Base-by-base conservation (phyloP, 2,329 filamentous ascomycete genomes). In the Diplodia scrobiculata region DNA sequence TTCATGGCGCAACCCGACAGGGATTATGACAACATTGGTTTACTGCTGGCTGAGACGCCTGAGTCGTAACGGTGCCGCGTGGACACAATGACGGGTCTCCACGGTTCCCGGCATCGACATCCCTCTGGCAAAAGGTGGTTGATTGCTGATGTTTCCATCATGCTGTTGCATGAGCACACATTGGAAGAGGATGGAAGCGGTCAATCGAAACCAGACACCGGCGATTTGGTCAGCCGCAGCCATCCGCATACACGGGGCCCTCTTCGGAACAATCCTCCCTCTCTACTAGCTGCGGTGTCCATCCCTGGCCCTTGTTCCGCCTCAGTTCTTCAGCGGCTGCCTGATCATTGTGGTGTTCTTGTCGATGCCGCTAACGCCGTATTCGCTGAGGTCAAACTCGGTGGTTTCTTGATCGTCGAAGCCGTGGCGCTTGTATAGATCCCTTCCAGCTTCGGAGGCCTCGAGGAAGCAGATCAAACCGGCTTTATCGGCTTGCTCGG, bases 381-480 rank as follows among this genome's bases (percentile, higher is more conserved):
- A 77, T 38, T 74, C 73, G 0, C 63, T 58, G 38, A 76, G 25
- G 50, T 76, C 72, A 21, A 73, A 76, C 2, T 60, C 53, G 25
- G 69, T 65, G 13, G 72, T 71, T 3, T 72, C 55, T 11, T 70
- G 67, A 2, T 68, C n/a, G 9, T 69, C 62, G 32, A 76, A 77
- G 10, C 74, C 74, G 48, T 45, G 38, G 7, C 55, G 60, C 14
- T 25, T 34, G 67, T 83, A 82, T 21, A 82, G 66, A 10, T 71
- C 71, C 64, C 73, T 72, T 0, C 76, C 80, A 55, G 71, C 69
- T 27, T 72, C 69, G n/a, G 73, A 78, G 6, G 76, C 73, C 68
- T 81, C 79, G 38, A 82, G 60, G 71, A 80, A 82, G 2, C 71
- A 71, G 14, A 72, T 70, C 55, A 81, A 45, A 0, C 76, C 75